phyloP scores from a whole-genome alignment of 164 flowering plant genomes.

The Houttuynia cordata region DNA sequence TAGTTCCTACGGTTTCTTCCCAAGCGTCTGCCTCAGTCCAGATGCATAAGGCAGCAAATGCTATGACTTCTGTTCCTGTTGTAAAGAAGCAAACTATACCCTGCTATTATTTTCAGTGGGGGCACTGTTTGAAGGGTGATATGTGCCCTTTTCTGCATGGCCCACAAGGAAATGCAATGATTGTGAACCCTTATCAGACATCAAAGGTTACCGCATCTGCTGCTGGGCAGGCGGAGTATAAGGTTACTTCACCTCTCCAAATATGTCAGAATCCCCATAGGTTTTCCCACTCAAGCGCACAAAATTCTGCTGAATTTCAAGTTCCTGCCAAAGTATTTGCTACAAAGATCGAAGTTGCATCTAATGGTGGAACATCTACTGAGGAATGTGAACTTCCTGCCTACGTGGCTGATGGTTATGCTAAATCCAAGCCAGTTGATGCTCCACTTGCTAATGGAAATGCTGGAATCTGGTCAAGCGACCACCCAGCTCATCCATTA shows the following conservation, averaged over 20 bases:
- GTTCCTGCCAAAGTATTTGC: not conserved
- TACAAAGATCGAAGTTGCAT: not conserved
- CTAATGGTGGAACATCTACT: not conserved
- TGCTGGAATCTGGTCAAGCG: slow-evolving; percentile 13
- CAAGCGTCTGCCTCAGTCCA: not conserved
- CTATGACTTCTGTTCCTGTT: not conserved
- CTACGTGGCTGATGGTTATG: slow-evolving; percentile 16
- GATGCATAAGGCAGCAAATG: not conserved
- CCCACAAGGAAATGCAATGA: slow-evolving; percentile 19
- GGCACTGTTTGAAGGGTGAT: slow-evolving; percentile 76
- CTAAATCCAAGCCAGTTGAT: slow-evolving; percentile 17
- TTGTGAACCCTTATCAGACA: slow-evolving; percentile 17
- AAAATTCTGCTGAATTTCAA: not conserved
- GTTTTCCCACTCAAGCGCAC: slow-evolving; percentile 17
- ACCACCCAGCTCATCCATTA: slow-evolving; percentile 17
- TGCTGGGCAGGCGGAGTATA: slow-evolving; percentile 9
- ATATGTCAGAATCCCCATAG: slow-evolving; percentile 30
- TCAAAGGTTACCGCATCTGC: not conserved
- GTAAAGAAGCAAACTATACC: slow-evolving; percentile 50
- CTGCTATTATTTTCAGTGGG: slow-evolving; percentile 71
- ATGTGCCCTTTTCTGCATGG: slow-evolving; percentile 55
- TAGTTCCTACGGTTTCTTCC: not conserved
- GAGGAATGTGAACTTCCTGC: slow-evolving; percentile 13
- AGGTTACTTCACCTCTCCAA: slow-evolving; percentile 22
- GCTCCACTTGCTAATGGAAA: slow-evolving; percentile 24